phyloP scores from a whole-genome alignment of 495 filamentous ascomycete genomes.

The Neurospora hispaniola region DNA sequence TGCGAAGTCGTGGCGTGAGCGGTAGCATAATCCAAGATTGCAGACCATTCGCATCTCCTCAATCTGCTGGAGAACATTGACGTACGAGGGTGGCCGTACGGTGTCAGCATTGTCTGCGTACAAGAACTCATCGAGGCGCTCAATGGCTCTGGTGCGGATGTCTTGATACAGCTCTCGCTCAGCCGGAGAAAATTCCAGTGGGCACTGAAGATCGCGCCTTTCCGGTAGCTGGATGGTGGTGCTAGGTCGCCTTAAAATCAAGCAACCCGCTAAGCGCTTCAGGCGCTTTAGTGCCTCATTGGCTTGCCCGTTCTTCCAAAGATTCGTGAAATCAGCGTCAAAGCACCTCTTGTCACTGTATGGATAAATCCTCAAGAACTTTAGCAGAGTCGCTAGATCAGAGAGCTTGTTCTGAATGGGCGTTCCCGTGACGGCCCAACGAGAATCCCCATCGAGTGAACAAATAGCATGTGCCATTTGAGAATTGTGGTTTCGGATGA shows the following conservation, averaged over 20 bases:
- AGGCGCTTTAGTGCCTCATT: slow-evolving; percentile 25
- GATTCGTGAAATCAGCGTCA: slow-evolving; percentile 19
- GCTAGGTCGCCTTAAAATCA: slow-evolving; percentile 29
- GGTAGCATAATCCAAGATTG: slow-evolving; percentile 27
- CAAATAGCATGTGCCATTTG: slow-evolving; percentile 25
- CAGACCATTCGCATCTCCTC: slow-evolving; percentile 32
- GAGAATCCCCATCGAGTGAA: slow-evolving; percentile 18
- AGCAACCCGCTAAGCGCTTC: slow-evolving; percentile 24
- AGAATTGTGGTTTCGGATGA: slow-evolving; percentile 29
- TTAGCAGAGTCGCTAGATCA: slow-evolving; percentile 28
- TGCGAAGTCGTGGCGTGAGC: slow-evolving; percentile 7
- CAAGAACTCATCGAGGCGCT: slow-evolving; percentile 16
- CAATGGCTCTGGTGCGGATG: slow-evolving; percentile 10
- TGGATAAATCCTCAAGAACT: slow-evolving; percentile 29
- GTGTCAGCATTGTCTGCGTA: background rate
- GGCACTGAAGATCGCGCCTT: slow-evolving; percentile 13
- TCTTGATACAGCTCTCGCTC: slow-evolving; percentile 24
- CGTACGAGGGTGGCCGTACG: slow-evolving; percentile 1
- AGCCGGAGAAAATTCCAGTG: slow-evolving; percentile 18
- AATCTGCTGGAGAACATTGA: slow-evolving; percentile 33
- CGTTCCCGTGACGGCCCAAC: slow-evolving; percentile 37
- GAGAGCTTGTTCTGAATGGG: slow-evolving; percentile 34
- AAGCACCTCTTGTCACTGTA: slow-evolving; percentile 27
- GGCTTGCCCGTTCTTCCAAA: slow-evolving; percentile 25
- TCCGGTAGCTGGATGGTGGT: slow-evolving; percentile 21